Percentiles rank a stretch among this genome's conserved stretches.
phyloP scores from a whole-genome alignment of 108 stramenopile species.

The Nitzschia sp. region DNA sequence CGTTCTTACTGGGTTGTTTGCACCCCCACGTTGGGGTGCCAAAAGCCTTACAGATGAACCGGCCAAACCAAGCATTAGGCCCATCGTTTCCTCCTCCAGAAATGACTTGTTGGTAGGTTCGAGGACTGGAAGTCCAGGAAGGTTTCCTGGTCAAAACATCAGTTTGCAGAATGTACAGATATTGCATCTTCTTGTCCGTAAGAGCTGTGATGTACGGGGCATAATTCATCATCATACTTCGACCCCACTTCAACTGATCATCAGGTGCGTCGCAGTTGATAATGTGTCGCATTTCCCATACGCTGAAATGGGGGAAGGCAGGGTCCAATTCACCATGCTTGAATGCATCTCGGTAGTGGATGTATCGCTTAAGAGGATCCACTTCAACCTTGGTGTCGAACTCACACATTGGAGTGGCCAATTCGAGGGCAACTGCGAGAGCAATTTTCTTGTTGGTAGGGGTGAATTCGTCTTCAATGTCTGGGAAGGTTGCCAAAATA shows the following conservation, averaged over 20 bases:
- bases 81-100: constrained; percentile 41
- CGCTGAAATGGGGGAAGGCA: constrained; percentile 36
- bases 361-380: constrained; percentile 54
- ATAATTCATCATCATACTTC: constrained; percentile 48
- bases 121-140: constrained; percentile 30
- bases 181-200: constrained; percentile 28
- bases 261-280: constrained; percentile 45
- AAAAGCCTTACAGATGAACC: constrained; percentile 40
- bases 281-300: constrained; percentile 47
- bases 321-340: constrained; percentile 50
- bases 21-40: constrained; percentile 60
- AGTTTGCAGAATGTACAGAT: constrained; percentile 38
- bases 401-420: constrained; percentile 24
- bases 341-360: constrained; percentile 52
- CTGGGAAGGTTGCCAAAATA: constrained; percentile 6
- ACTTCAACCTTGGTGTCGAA: constrained; percentile 33
- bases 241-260: constrained; percentile 49
- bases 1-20: constrained; percentile 28
- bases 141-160: constrained; percentile 41
- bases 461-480: constrained; percentile 19
- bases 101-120: constrained; percentile 41
- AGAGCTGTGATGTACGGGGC: constrained; percentile 41
- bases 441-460: constrained; percentile 30
- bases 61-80: constrained; percentile 53
- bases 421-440: constrained; percentile 41